A percentile compares a stretch with the other conserved stretches of the same genome.
These are phyloP conservation scores for Globisporangium nodosum DNA, from an alignment of 352 stramenopile genomes.

Conservation along the genomic window DNA sequence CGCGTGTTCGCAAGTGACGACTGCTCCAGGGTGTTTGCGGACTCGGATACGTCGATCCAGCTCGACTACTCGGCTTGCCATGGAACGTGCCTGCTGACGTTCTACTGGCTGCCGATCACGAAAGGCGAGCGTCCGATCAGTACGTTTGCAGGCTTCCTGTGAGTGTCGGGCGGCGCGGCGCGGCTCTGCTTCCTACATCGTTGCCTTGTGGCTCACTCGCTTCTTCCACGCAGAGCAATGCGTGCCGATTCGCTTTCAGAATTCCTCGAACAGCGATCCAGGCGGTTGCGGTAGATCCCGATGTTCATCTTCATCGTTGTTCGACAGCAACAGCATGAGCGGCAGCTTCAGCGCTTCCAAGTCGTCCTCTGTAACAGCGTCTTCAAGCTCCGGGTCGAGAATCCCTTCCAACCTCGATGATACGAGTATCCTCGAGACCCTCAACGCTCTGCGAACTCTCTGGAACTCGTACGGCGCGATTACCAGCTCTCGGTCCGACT, in stretches of 20 bases:
- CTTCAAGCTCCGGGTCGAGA: too few species aligned
- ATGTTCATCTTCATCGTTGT: too few species aligned
- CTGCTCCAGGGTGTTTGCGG: conserved; percentile 29
- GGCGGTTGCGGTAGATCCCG: not conserved
- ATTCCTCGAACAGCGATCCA: not conserved
- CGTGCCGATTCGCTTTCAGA: conserved; percentile 5
- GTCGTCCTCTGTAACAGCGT: too few species aligned
- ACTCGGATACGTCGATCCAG: conserved; percentile 19
- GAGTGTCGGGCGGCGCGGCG: too few species aligned
- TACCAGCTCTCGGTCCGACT: too few species aligned
- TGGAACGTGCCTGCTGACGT: conserved; percentile 30
- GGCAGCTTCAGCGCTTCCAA: too few species aligned
- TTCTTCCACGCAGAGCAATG: conserved; percentile 7
- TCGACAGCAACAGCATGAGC: not conserved
- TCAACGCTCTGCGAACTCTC: too few species aligned
- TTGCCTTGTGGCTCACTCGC: not conserved
- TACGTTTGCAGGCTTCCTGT: conserved; percentile 14
- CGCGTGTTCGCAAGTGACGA: conserved; percentile 25
- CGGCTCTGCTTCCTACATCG: not conserved
- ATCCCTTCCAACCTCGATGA: too few species aligned
- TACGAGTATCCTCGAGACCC: too few species aligned
- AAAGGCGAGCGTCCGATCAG: conserved; percentile 16
- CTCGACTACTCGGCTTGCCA: conserved; percentile 40
- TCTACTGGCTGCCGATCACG: conserved; percentile 39
- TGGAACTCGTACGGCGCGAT: too few species aligned